Percentiles rank a stretch among this genome's conserved stretches.
Conservation (phyloP, 2,329 filamentous ascomycete species). For the Aspergillus fumigatiaffinis region DNA sequence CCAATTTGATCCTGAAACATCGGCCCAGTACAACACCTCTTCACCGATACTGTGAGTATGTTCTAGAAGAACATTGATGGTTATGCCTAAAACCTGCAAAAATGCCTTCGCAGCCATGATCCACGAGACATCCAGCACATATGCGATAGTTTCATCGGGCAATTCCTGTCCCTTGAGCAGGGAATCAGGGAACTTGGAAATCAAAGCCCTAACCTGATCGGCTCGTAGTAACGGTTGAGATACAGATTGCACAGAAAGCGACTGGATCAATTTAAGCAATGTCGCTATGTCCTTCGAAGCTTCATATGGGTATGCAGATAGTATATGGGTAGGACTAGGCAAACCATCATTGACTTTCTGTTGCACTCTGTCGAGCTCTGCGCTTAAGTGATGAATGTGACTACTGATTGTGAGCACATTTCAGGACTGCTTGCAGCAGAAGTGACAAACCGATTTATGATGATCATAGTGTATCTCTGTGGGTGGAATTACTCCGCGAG, state of each 20-base stretch:
- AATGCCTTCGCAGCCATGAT: slow-evolving; percentile 85
- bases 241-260: slow-evolving; percentile 66
- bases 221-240: slow-evolving; percentile 60
- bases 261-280: slow-evolving; percentile 65
- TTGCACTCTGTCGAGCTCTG: slow-evolving; percentile 56
- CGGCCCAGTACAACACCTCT: slow-evolving; percentile 95
- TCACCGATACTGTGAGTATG: slow-evolving; percentile 79
- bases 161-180: slow-evolving; percentile 9
- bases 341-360: slow-evolving; percentile 31
- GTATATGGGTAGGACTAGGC: background rate
- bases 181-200: slow-evolving; percentile 47
- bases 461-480: background rate
- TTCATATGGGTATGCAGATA: slow-evolving; percentile 21
- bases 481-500: background rate
- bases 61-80: slow-evolving; percentile 72
- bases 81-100: slow-evolving; percentile 79
- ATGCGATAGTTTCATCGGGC: slow-evolving; percentile 38
- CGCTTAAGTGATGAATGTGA: slow-evolving; percentile 55
- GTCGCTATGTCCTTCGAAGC: slow-evolving; percentile 37
- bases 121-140: slow-evolving; percentile 84
- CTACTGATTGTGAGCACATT: slow-evolving; percentile 27
- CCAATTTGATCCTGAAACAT: slow-evolving; percentile 72
- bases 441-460: background rate
- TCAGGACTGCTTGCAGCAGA: background rate
- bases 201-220: slow-evolving; percentile 56